Evolutionary conservation across 2,329 filamentous ascomycete genomes (phyloP), one percentile per base, ranked within the genome.

Genomic region (Dothistroma pini): DNA sequence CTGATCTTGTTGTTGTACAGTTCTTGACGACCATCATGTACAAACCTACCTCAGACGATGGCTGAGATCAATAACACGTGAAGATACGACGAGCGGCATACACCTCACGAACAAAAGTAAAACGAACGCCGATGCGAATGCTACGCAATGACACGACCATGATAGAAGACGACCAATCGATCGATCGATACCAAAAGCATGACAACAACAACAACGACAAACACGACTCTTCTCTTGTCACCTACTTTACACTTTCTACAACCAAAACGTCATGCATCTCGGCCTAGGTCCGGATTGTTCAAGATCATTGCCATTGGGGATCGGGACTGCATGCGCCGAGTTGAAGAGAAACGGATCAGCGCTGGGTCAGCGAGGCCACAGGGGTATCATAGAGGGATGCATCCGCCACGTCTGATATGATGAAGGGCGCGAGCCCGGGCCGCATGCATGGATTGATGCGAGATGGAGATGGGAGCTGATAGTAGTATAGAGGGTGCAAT

Each of bases 11-110:
- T 12, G 38, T 29, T 10, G 59, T 51, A 25, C 70, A 97, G 93
- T 97, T 97, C 77, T 89, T 97, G 38, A 97, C 93, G 4, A 97
- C 93, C 2, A 96, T 97, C 74, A 89, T 97, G 81, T 97, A 97
- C 79, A 97, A 97, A 80, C 92, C 91, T 19, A 91, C 92, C 21
- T 81, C 75, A 63, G 78, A 79, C 35, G 71, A 74, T 51, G 71
- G 69, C 48, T 72, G 63, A 71, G 53, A 11, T 5, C 14, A 4
- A 21, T 12, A 11, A 29, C 29, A 32, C 4, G 12, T 16, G 22
- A 34, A 35, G 25, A 31, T 19, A 25, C 4, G 21, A 51, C 21
- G 48, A 29, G 25, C 9, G 14, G 14, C 48, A 51, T 7, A 44
- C 38, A 44, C 12, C 38, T 29, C 41, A 44, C 41, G 16, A 19